Evolutionary conservation across 225 moss, liverwort and hornwort genomes (phyloP), one percentile per base, ranked within the genome.

Genomic region (Polytrichum commune): DNA sequence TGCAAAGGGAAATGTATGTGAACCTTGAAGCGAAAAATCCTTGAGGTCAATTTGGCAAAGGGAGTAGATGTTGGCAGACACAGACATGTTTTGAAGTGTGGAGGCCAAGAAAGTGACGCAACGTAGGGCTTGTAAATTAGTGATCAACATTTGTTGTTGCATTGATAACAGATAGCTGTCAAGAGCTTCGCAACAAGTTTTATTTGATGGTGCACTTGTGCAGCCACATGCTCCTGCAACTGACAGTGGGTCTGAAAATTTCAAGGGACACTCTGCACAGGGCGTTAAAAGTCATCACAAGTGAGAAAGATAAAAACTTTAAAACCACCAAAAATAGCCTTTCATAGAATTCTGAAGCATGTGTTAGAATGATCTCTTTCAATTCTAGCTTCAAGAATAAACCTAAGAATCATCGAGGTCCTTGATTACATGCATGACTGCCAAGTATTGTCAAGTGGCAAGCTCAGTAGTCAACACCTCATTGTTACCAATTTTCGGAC

Each of bases 11-110:
- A 46, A 46, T 46, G 46, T 16, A 16, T 58, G 46, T 22, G 65
- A 70, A 93, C 96, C 96, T 93, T 96, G 96, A 25, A 90, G 82
- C 72, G 93, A 93, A 72, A 96, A 96, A 76, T 92, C 96, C 78
- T 90, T 88, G 18, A 96, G 96, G 74, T 88, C 92, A 76, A 90
- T 86, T 46, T 77, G 72, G 65, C 93, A 96, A 65, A 91, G 81
- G 20, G 92, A 74, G 74, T 92, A 96, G 25, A 96, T 78, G 73
- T 96, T 86, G 28, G 83, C 74, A 64, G 86, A 89, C 28, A 96
- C 96, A 24, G 84, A 81, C 54, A 87, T 82, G 22, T 72, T 79
- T 79, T 93, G 93, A 72, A 96, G 84, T 32, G 76, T 76, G 25
- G 74, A 76, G 64, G 87, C 85, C 66, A 96, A 83, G 27, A 68